Evolutionary conservation across 2,329 filamentous ascomycete genomes (phyloP), one percentile per base, ranked within the genome.

Genomic region (Mycocentrospora acerina): DNA sequence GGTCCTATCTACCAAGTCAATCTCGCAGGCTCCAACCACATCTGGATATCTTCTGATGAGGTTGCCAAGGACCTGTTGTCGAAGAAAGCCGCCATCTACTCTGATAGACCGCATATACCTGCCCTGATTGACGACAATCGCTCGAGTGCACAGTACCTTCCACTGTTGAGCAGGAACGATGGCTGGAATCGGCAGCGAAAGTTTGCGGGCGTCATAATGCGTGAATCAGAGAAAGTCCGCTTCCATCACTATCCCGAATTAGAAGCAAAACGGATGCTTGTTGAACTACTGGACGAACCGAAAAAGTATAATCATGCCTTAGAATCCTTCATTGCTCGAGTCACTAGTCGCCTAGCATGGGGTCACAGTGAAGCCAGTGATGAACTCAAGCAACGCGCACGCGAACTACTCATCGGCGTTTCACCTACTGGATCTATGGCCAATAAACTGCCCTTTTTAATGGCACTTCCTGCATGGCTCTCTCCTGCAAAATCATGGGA

Each of bases 291-390:
- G 43, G 62, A 68, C 11, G 64, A 72, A 12, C 71, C 71, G 2
- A 56, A 61, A 7, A 51, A 60, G 12, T 74, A 74, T 51, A 71
- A 73, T 30, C 62, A 70, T 38, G 60, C 60, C 1, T 53, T 73
- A 26, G 71, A 74, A 41, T 72, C 70, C 0, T 74, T 68, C 56
- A 68, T 73, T 26, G 60, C 71, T 11, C 64, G 71, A 12, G 66
- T 74, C n/a, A 74, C 70, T n/a, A 71, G 68, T 35, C 64, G 71
- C 19, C 57, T 74, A 7, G 71, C 71, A 12, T 74, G 71, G 71
- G 71, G 71, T 8, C 70, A 68, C 36, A 61, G 67, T 33, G 64
- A 69, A 35, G 67, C 66, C 7, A 69, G 68, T 22, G 70, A 73
- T 27, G 71, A 74, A 39, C 63, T 73, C 30, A 74, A 74, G 40